phyloP scores from a whole-genome alignment of 495 filamentous ascomycete species.

The Letharia columbiana region DNA sequence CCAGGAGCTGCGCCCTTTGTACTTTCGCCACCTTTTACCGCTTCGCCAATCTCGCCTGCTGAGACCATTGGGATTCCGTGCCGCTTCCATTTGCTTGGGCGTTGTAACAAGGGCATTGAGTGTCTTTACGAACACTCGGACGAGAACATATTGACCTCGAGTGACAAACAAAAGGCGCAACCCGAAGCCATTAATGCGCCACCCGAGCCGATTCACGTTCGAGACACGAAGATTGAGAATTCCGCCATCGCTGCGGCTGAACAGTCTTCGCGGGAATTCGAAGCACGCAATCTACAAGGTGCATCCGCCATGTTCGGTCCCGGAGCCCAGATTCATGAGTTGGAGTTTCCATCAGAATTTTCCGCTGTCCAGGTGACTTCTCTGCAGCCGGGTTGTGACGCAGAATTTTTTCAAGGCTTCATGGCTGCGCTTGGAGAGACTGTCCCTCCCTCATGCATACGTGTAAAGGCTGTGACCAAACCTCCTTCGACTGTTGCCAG shows the following conservation, averaged over 20 bases:
- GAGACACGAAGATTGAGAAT: background rate
- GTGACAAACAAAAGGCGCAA: background rate
- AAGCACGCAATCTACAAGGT: conserved; percentile 11
- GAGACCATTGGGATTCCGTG: background rate
- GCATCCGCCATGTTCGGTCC: conserved; percentile 19
- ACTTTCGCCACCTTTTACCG: background rate
- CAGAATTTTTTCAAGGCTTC: background rate
- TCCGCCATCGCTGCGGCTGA: background rate
- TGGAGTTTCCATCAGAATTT: conserved; percentile 14
- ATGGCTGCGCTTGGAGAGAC: background rate
- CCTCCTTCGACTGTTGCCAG: background rate
- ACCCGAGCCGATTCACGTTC: background rate
- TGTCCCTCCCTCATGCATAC: conserved; percentile 8
- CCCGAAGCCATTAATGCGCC: background rate
- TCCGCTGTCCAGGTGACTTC: conserved; percentile 7
- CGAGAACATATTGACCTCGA: background rate
- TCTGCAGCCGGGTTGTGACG: background rate
- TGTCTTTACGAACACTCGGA: conserved; percentile 9
- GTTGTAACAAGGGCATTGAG: conserved; percentile 7
- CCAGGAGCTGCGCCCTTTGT: background rate
- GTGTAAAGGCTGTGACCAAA: background rate
- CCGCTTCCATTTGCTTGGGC: conserved; percentile 2
- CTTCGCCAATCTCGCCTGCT: too few species aligned
- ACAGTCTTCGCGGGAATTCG: background rate
- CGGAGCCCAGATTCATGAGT: conserved; percentile 11